Percentiles rank a stretch among this genome's conserved stretches.
Conservation (phyloP, 2,329 filamentous ascomycete species). For the Cladobotryum mycophilum region DNA sequence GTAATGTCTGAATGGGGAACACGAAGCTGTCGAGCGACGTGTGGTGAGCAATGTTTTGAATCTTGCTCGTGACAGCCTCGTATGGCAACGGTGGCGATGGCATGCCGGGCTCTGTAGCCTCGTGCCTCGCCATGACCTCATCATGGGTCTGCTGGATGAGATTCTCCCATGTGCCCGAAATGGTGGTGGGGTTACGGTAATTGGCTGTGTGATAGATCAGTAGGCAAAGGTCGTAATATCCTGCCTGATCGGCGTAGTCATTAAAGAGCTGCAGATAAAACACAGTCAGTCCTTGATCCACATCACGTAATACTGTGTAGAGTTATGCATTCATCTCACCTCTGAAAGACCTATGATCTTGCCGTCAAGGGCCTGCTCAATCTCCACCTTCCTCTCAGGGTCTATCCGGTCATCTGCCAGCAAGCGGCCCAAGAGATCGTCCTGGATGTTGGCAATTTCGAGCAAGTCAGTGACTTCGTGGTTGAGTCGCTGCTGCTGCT, state of each 20-base stretch:
- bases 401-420: slow-evolving; percentile 65
- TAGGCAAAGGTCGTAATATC: slow-evolving; percentile 89
- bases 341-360: slow-evolving; percentile 68
- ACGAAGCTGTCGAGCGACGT: slow-evolving; percentile 60
- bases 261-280: slow-evolving; percentile 72
- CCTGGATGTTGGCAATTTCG: slow-evolving; percentile 91
- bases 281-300: slow-evolving; percentile 14
- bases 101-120: slow-evolving; percentile 35
- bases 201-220: slow-evolving; percentile 89
- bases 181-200: slow-evolving; percentile 80
- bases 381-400: slow-evolving; percentile 54
- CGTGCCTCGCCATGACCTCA: slow-evolving; percentile 40
- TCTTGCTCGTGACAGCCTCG: slow-evolving; percentile 59
- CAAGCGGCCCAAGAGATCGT: slow-evolving; percentile 78
- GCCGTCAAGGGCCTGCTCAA: slow-evolving; percentile 67
- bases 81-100: slow-evolving; percentile 52
- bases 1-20: slow-evolving; percentile 55
- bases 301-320: not conserved
- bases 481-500: slow-evolving; percentile 76
- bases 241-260: slow-evolving; percentile 79
- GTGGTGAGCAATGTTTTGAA: slow-evolving; percentile 59
- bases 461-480: slow-evolving; percentile 81
- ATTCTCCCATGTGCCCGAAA: slow-evolving; percentile 76
- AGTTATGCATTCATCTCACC: slow-evolving; percentile 44
- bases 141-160: slow-evolving; percentile 68